Evolutionary conservation across 140 eudicot genomes (phyloP).

Genomic region (Cichorium intybus): DNA sequence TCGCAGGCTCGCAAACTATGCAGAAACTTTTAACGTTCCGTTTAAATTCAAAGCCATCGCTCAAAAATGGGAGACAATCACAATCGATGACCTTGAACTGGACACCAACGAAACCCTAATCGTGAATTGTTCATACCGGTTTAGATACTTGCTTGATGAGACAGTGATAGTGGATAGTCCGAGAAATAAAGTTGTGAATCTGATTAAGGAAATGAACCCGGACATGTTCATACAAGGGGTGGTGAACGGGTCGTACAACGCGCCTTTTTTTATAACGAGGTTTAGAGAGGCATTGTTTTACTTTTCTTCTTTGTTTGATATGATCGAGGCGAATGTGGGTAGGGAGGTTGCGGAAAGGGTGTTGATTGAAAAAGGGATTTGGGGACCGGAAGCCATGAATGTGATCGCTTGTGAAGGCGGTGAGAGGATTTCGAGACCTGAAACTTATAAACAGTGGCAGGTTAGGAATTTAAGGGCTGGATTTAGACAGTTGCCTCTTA

Average conservation of each 20-base stretch:
- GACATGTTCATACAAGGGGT: constrained; percentile 64
- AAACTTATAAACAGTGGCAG: constrained; percentile 92
- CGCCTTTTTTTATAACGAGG: constrained; percentile 79
- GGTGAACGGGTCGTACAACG: constrained; percentile 69
- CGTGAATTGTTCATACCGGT: constrained; percentile 62
- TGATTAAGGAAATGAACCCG: constrained; percentile 62
- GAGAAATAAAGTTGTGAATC: constrained; percentile 57
- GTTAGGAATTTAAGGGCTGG: constrained; percentile 68
- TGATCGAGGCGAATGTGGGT: constrained; percentile 65
- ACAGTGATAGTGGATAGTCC: constrained; percentile 80
- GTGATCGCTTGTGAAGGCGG: constrained; percentile 89
- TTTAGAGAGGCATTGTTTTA: constrained; percentile 85
- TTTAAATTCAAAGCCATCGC: constrained; percentile 81
- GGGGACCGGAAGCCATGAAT: constrained; percentile 84
- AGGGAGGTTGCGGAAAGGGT: constrained; percentile 64
- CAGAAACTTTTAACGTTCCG: constrained; percentile 70
- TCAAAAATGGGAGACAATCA: constrained; percentile 76
- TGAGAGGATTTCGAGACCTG: constrained; percentile 92
- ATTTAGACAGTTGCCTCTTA: constrained; percentile 60
- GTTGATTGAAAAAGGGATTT: constrained; percentile 59
- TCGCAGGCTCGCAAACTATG: constrained; percentile 60
- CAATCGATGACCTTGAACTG: constrained; percentile 64
- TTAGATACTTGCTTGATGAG: constrained; percentile 70
- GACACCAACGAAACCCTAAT: constrained; percentile 54
- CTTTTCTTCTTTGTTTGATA: constrained; percentile 81